Conservation (phyloP, 306 rosid genomes). For the Bauhinia variegata region DNA sequence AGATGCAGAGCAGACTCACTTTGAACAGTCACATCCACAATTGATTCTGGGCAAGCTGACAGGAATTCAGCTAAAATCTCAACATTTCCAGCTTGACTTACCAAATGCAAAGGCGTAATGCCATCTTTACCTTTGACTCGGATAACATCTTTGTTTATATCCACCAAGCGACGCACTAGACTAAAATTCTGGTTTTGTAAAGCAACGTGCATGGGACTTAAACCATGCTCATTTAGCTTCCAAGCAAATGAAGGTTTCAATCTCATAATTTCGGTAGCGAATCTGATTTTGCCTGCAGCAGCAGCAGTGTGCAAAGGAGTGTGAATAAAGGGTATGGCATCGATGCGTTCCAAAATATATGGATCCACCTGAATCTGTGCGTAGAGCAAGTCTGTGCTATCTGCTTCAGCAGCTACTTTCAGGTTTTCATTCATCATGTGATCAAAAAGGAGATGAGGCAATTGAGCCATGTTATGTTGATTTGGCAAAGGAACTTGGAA, state of each 20-base stretch:
- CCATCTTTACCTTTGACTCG: slow-evolving; percentile 35
- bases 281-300: slow-evolving; percentile 13
- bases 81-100: background rate
- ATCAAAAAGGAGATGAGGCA: too few relatives aligned
- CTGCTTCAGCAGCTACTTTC: background rate
- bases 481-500: too few relatives aligned
- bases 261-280: slow-evolving; percentile 24
- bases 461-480: too few relatives aligned
- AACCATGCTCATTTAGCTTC: slow-evolving; percentile 29
- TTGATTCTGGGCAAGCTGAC: slow-evolving; percentile 29
- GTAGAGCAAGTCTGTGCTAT: slow-evolving; percentile 9
- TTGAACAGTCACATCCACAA: slow-evolving; percentile 13
- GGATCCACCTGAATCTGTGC: background rate
- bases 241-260: background rate
- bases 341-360: background rate
- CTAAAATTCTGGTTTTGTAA: background rate
- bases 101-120: slow-evolving; percentile 33
- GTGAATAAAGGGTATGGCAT: slow-evolving; percentile 22
- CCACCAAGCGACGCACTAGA: background rate
- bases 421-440: background rate
- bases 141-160: slow-evolving; percentile 3
- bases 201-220: slow-evolving; percentile 29
- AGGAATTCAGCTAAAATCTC: slow-evolving; percentile 28
- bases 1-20: slow-evolving; percentile 19
- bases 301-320: slow-evolving; percentile 38